A percentile compares a stretch with the other conserved stretches of the same genome.
Conservation (phyloP, 495 filamentous ascomycete species). For the Trichocladium antarcticum region DNA sequence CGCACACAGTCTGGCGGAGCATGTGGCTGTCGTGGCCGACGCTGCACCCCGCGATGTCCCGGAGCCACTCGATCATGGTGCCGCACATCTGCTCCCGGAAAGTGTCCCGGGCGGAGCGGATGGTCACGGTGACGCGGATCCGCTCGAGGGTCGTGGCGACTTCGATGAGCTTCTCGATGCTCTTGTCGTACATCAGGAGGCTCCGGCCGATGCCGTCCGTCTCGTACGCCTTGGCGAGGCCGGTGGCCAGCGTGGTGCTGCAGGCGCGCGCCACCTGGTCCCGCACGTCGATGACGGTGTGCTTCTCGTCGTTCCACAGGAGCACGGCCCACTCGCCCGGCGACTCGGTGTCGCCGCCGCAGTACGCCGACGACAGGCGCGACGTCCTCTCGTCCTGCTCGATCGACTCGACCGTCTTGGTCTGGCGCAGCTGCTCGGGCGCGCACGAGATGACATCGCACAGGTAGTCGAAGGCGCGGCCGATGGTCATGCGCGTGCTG, state of each 20-base stretch:
- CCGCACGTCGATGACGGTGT: conserved; percentile 83
- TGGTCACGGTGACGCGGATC: conserved; percentile 91
- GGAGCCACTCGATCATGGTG: conserved; percentile 94
- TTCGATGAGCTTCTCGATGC: conserved; percentile 57
- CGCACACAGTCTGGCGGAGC: conserved; percentile 69
- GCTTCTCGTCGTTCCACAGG: conserved; percentile 98
- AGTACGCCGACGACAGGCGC: conserved; percentile 62
- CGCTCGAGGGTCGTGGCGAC: conserved; percentile 80
- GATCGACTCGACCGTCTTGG: conserved; percentile 71
- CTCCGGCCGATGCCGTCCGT: conserved; percentile 78
- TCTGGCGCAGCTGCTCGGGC: conserved; percentile 80
- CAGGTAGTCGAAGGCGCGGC: conserved; percentile 78
- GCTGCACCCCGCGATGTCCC: conserved; percentile 83
- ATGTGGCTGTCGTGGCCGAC: conserved; percentile 71
- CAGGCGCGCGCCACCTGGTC: conserved; percentile 87
- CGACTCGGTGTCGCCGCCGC: conserved; percentile 43
- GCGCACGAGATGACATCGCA: conserved; percentile 97
- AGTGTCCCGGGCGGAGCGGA: conserved; percentile 84
- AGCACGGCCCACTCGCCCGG: conserved; percentile 70
- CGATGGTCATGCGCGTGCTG: conserved; percentile 72
- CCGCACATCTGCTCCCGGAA: conserved; percentile 97
- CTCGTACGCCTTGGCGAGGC: conserved; percentile 66
- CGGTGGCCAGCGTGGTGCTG: conserved; percentile 56
- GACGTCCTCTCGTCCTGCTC: conserved; percentile 70
- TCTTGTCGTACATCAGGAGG: conserved; percentile 62